These are phyloP conservation scores for Yarrowia sp. DNA, from an alignment of 805 yeast genomes.

Conservation along the genomic window DNA sequence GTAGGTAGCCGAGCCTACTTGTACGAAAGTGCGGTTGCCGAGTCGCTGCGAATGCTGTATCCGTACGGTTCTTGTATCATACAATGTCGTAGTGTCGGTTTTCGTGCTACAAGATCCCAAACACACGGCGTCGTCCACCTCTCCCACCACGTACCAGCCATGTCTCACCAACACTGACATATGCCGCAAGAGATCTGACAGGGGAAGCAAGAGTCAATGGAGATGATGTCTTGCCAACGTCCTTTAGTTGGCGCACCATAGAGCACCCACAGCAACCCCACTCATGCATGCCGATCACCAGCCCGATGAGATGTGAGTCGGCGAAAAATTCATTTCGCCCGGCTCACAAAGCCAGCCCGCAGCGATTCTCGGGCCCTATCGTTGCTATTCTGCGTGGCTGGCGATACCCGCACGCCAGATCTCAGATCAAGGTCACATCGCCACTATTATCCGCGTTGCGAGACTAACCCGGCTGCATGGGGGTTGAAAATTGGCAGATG, in stretches of 20 bases:
- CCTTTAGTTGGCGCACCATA: no score
- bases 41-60: no score
- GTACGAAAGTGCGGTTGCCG: neutral
- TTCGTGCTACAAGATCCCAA: no score
- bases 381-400: constrained; percentile 17
- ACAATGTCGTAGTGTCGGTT: no score
- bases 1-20: constrained; percentile 2
- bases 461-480: neutral
- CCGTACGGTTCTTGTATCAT: no score
- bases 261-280: neutral
- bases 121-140: no score
- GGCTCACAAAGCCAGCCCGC: constrained; percentile 16
- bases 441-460: constrained; percentile 11
- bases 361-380: neutral
- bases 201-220: no score
- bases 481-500: no score
- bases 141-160: no score
- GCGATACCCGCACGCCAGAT: constrained; percentile 15
- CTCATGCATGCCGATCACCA: constrained; percentile 25
- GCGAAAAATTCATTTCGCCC: neutral
- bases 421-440: constrained; percentile 1
- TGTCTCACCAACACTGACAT: no score
- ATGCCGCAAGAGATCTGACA: no score
- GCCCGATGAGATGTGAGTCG: constrained; percentile 1
- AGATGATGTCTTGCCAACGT: no score